Evolutionary conservation across 2,329 filamentous ascomycete species (phyloP), one percentile per base, ranked within the genome.

Genomic region (Pseudonectria buxi): DNA sequence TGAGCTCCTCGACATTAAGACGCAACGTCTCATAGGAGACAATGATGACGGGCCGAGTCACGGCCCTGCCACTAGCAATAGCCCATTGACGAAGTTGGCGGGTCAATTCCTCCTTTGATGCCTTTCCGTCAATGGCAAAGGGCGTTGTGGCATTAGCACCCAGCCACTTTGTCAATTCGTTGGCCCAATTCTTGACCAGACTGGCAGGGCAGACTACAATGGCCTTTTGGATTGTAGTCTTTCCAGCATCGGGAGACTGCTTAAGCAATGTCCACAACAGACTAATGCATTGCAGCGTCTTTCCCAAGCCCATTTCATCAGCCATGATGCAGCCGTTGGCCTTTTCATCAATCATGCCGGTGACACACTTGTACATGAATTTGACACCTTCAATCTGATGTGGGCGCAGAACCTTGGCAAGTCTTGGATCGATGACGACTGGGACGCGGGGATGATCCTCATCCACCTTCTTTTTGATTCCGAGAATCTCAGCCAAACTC

Each of bases 271-370:
- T 98, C 92, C 92, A 98, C 71, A 98, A 82, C 32, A 98, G 73
- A 1, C 92, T 78, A 53, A 98, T 98, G 61, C 92, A 98, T 68
- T 98, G 92, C 28, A 98, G 65, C 13, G 92, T 98, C 66, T 98
- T 98, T 37, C 92, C 92, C 22, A 98, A 68, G 50, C 92, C 92
- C 92, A 98, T 98, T 58, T 95, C 92, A 58, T 98, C 92, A 35
- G 92, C 92, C 92, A 98, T 98, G 58, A 98, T 98, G 63, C 92
- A 98, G 3, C 92, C 92, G 59, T 95, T 86, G 32, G 92, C 92
- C 51, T 90, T 90, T 26, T 83, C 75, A 51, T 96, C 92, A 37
- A 96, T 85, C 72, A 96, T 74, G n/a, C 92, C 92, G 2, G 90
- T 96, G 6, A 92, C 88, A 54, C 87, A 94, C 47, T 78, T 77